Base-by-base conservation (phyloP, 371 early-diverging fungal species). In the Mortierella sp. region DNA sequence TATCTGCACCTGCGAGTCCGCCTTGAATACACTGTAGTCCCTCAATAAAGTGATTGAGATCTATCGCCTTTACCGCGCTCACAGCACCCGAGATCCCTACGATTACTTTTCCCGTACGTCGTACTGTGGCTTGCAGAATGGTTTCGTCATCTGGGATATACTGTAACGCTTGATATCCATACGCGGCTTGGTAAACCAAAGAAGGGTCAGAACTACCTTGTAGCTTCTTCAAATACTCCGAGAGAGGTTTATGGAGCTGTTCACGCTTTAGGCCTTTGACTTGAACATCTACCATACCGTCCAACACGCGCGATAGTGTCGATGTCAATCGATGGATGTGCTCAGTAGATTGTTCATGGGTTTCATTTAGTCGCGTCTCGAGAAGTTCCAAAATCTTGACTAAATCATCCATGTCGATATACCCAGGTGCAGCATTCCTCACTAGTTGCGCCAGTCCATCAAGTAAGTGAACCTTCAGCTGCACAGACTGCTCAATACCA, bases 161-260 rank as follows among this genome's bases (percentile, higher is more conserved):
- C 35, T 35, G 35, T 35, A 35, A 55, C 20, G 64, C 70, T 40
- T 70, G 70, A n/a, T 24, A 70, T 4, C 57, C 70, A 57, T 70
- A 70, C 12, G 70, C 57, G 8, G 70, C 70, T 43, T 43, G 58
- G 45, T 57, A 64, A 28, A 63, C 54, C 30, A 64, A 5, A 30
- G 43, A 32, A 24, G 70, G 64, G 28, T 70, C 64, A 12, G 63
- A 14, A 43, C 70, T 70, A 22, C 22, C 49, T 49, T 57, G 39
- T 57, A 70, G 57, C 2, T 45, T 30, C 2, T 52, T 12, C 45
- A 70, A 11, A 20, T 40, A 57, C 12, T 1, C 47, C 3, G 45
- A 32, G 18, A 70, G 70, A 12, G 45, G 43, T 24, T 55, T 64
- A 22, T 70, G 70, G 9, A 62, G 64, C 14, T 16, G n/a, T 5